Base-by-base conservation (phyloP, 352 stramenopile genomes). In the Phytophthora parvispora region DNA sequence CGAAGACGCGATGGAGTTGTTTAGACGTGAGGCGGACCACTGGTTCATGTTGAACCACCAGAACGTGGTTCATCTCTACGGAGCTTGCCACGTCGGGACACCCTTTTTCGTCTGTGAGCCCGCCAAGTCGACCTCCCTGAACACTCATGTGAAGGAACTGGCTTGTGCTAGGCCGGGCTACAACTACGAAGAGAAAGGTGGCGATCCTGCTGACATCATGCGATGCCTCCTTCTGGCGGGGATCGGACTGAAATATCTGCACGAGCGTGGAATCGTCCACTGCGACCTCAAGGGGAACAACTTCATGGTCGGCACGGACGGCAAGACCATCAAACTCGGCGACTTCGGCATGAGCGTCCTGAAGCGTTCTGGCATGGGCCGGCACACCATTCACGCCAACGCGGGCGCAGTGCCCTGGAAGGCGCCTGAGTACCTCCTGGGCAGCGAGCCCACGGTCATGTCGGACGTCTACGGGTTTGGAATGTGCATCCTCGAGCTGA, bases 231-330 rank as follows among this genome's bases (percentile, higher is more conserved):
- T 66, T 6, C 51, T 80, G 13, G 66, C 64, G 15, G 71, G 73
- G 1, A 58, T 82, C 13, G 77, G 77, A 0, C 45, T 84, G 1
- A 67, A 75, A 29, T 82, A 80, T 24, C 48, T 84, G 4, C 77
- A 84, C n/a, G 48, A 63, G 15, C 61, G 62, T 24, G 50, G 45
- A 0, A 73, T 82, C 25, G 61, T 84, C 25, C 77, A 84, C 25
- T 73, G 69, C 32, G 75, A 84, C 51, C 36, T 84, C 8, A 84
- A 82, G 29, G 56, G 66, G 4, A 75, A 80, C 50, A 80, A 74
- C 20, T 71, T 80, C 32, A 63, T 80, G 58, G 65, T 80, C 5
- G 59, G 72, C 15, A 74, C 58, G 20, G 68, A 77, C 24, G 54
- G 59, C 18, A 77, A 74, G 25, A 77, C 64, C 7, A 72, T 73